Base-by-base conservation (phyloP, 768 basidiomycete genomes). In the Russula griseocarnosa region DNA sequence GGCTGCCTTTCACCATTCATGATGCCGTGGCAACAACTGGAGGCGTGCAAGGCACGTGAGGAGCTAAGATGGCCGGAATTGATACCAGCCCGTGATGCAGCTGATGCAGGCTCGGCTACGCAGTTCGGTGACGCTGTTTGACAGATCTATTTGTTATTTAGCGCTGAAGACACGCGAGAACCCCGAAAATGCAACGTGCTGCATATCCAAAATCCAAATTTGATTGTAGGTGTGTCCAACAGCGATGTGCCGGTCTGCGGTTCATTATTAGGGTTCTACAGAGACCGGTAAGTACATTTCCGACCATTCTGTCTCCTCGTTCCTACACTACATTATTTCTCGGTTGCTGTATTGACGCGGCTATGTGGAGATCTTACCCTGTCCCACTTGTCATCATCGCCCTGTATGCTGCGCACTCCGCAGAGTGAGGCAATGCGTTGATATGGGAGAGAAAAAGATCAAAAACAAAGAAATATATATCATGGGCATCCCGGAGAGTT, bases 401-500 rank as follows among this genome's bases (percentile, higher is more conserved):
- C 49, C 13, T n/a, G 30, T 5, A 36, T 38, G 51, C 52, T 28
- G 28, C 8, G 57, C 24, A 5, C 36, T 50, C 46, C 36, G 26
- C 46, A 55, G 20, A 11, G 18, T 34, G n/a, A 1, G 46, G 18
- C 20, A 20, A 47, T 40, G 52, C 42, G 10, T 59, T 53, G 57
- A 59, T 59, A 63, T 44, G 57, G 14, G 32, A 53, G 13, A 28
- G 55, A 30, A 40, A 40, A 40, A 40, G 16, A 18, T 5, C 32
- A 52, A 9, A 9, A 44, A 46, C 44, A 13, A 22, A 34, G 38
- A 52, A 52, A 22, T 10, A 49, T 40, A 13, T 36, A 50, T 26
- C 32, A n/a, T 22, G 32, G 52, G 32, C 10, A 20, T 52, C 28
- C 30, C n/a, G 46, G 44, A n/a, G 9, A 5, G 36, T 14, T 47